Conservation (phyloP, 257 asterid species). For the Paulownia fortunei region DNA sequence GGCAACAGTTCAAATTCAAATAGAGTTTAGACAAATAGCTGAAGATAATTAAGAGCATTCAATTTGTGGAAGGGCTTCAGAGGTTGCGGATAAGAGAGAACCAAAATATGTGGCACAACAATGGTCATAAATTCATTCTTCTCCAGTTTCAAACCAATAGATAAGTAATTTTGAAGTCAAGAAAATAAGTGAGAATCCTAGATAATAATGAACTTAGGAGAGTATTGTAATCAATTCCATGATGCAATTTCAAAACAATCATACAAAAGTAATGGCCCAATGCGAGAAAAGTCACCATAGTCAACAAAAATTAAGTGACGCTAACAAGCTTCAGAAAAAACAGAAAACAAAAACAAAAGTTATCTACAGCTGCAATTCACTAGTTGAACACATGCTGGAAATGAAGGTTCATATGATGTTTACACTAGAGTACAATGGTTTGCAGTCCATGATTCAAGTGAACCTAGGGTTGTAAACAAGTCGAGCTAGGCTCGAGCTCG, state of each 20-base stretch:
- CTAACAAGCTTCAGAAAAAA: no score
- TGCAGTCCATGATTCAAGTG: no score
- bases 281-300: no score
- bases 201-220: no score
- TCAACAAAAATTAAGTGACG: no score
- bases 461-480: neutral
- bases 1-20: slow-evolving; percentile 20
- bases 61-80: neutral
- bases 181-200: neutral
- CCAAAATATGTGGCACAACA: neutral
- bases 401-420: no score
- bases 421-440: no score
- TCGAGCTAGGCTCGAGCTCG: neutral
- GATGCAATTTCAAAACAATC: no score
- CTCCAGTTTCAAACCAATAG: neutral
- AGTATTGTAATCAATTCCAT: no score
- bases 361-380: no score
- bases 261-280: neutral
- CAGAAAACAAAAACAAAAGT: no score
- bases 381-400: no score
- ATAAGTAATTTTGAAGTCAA: neutral
- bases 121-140: neutral
- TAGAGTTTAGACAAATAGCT: neutral
- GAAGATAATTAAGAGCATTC: neutral
- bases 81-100: neutral